phyloP scores from a whole-genome alignment of 176 grass and related monocot genomes.

The Oryza coarctata region DNA sequence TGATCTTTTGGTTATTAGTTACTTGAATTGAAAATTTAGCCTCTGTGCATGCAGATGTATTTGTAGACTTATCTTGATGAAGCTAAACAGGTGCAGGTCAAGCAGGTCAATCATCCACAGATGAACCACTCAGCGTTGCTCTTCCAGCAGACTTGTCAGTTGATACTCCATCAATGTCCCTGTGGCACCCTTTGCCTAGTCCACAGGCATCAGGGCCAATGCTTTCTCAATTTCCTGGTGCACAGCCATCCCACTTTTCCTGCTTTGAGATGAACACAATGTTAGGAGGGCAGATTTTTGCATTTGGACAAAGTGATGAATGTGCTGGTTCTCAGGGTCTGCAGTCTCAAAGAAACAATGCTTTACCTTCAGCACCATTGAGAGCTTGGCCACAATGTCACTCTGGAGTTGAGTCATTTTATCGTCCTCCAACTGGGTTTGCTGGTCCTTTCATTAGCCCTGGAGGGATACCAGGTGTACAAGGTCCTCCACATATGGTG shows the following conservation, averaged over 20 bases:
- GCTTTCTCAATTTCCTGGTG: constrained; percentile 79
- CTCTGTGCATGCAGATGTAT: constrained; percentile 29
- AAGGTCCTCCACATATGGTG: constrained; percentile 92
- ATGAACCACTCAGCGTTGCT: constrained; percentile 74
- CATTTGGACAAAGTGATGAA: constrained; percentile 82
- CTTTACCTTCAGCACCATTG: constrained; percentile 54
- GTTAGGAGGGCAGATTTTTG: constrained; percentile 67
- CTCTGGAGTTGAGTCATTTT: constrained; percentile 81
- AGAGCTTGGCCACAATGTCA: constrained; percentile 80
- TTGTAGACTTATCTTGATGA: constrained; percentile 26
- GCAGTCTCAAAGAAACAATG: constrained; percentile 68
- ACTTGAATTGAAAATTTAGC: constrained; percentile 25
- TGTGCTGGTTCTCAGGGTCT: constrained; percentile 63
- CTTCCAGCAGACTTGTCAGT: constrained; percentile 96
- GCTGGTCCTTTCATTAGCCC: constrained; percentile 82
- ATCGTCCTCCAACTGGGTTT: constrained; percentile 74
- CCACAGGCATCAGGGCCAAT: constrained; percentile 69
- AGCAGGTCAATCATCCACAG: constrained; percentile 59
- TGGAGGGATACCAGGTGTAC: constrained; percentile 80
- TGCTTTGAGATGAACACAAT: constrained; percentile 90
- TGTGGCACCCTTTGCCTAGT: constrained; percentile 82
- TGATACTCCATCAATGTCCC: constrained; percentile 72
- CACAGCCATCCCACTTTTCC: constrained; percentile 77
- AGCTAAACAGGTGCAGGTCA: constrained; percentile 40
- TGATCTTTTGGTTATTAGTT: constrained; percentile 31